Evolutionary conservation across 2,329 filamentous ascomycete species (phyloP).

Genomic region (Stemphylium vesicarium): DNA sequence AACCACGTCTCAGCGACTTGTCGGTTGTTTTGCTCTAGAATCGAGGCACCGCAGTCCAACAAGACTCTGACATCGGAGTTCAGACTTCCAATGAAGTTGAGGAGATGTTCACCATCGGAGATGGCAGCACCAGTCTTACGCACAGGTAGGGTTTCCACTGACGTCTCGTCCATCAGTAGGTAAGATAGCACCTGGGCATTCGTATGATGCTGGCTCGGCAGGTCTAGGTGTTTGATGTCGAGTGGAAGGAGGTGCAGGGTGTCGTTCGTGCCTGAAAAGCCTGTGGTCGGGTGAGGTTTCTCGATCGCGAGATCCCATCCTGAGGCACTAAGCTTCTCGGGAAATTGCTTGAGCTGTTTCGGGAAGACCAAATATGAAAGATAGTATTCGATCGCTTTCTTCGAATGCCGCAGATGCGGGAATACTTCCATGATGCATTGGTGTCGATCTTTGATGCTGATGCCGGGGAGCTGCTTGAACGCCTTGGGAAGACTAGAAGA

Average conservation of each 20-base stretch:
- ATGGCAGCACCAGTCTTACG: not conserved
- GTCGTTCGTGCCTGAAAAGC: slow-evolving; percentile 76
- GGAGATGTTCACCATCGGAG: slow-evolving; percentile 50
- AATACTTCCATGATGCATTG: slow-evolving; percentile 61
- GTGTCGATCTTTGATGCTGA: slow-evolving; percentile 54
- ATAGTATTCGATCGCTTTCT: slow-evolving; percentile 68
- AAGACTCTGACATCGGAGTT: slow-evolving; percentile 61
- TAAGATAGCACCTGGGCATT: slow-evolving; percentile 70
- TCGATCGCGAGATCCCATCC: slow-evolving; percentile 68
- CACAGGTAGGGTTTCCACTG: slow-evolving; percentile 36
- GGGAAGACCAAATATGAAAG: slow-evolving; percentile 65
- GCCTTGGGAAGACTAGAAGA: slow-evolving; percentile 30
- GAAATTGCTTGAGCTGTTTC: slow-evolving; percentile 67
- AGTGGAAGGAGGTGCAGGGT: slow-evolving; percentile 65
- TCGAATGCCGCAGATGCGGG: slow-evolving; percentile 59
- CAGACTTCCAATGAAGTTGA: slow-evolving; percentile 54
- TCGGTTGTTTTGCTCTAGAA: slow-evolving; percentile 63
- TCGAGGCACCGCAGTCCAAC: slow-evolving; percentile 73
- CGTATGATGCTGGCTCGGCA: slow-evolving; percentile 64
- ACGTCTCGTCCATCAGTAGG: slow-evolving; percentile 56
- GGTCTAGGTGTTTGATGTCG: slow-evolving; percentile 62
- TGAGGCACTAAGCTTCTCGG: slow-evolving; percentile 66
- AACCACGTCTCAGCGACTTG: slow-evolving; percentile 61
- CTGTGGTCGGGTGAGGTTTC: slow-evolving; percentile 61
- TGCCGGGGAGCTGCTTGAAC: slow-evolving; percentile 50